Evolutionary conservation across 768 basidiomycete species (phyloP).

Genomic region (Podaxis sp.): DNA sequence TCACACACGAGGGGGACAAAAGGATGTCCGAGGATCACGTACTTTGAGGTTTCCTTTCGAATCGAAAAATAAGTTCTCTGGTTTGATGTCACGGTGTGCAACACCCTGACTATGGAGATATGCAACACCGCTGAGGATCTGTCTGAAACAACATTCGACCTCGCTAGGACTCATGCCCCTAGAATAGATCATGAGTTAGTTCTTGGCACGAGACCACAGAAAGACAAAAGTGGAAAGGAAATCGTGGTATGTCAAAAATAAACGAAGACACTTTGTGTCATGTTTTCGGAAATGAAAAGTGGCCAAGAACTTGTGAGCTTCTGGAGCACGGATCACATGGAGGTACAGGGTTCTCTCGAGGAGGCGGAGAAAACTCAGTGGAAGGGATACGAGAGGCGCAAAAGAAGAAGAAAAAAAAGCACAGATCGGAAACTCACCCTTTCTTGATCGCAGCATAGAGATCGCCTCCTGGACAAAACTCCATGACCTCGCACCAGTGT

Average conservation of each 20-base stretch:
- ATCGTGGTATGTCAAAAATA: neutral
- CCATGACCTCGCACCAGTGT: slow-evolving; percentile 99
- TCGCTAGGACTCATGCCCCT: slow-evolving; percentile 80
- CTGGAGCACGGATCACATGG: neutral
- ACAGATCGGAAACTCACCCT: slow-evolving; percentile 42
- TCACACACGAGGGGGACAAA: neutral
- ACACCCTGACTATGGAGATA: slow-evolving; percentile 97
- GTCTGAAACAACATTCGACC: slow-evolving; percentile 97
- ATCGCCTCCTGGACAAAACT: slow-evolving; percentile 98
- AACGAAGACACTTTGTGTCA: slow-evolving; percentile 3
- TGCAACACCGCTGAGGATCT: slow-evolving; percentile 81
- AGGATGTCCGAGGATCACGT: slow-evolving; percentile 11
- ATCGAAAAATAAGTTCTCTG: slow-evolving; percentile 96
- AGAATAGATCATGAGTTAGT: slow-evolving; percentile 5
- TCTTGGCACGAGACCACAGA: slow-evolving; percentile 3
- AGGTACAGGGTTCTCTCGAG: neutral
- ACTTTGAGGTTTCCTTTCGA: slow-evolving; percentile 92
- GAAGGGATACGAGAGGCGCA: neutral
- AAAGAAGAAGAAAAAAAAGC: neutral
- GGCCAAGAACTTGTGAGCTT: neutral
- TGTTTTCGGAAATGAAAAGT: slow-evolving; percentile 7
- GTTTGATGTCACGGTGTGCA: slow-evolving; percentile 97
- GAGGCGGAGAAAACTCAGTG: neutral
- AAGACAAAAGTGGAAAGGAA: neutral
- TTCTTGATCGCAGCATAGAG: slow-evolving; percentile 99